Evolutionary conservation across 2,329 filamentous ascomycete species (phyloP), one percentile per base, ranked within the genome.

Genomic region (Colletotrichum acutatum): DNA sequence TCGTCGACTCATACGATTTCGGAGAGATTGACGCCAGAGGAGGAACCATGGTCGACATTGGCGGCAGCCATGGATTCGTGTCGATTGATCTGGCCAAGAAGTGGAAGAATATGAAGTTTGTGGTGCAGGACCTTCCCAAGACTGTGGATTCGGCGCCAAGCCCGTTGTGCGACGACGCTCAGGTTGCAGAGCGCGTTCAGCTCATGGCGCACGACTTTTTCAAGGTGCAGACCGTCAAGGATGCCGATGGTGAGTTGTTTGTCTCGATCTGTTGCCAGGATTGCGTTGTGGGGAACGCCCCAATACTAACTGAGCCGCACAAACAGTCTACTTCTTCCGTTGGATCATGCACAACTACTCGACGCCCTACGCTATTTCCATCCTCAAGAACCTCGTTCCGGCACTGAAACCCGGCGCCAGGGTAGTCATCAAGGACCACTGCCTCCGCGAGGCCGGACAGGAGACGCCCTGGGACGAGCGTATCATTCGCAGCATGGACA

Each of bases 61-160:
- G 90, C 11, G 90, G 90, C 2, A 88, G 86, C 22, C 87, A 88
- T 65, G 90, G 90, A 0, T 88, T 90, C 59, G 86, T 88, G n/a
- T 86, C 83, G 59, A 83, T 88, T n/a, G 87, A 86, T 4, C 80
- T 92, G 56, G 90, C 88, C 2, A 82, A 82, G 73, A 80, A 79
- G 68, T 90, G 86, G 79, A 83, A 83, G 59, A 69, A 77, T 19
- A 76, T 82, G 67, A 76, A 74, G 26, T 78, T 82, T 61, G 74
- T 80, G 19, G 78, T 84, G 9, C 80, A 84, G 72, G 82, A 84
- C 71, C 63, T 74, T 5, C 71, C 56, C 9, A 73, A 75, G 49
- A 74, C 76, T 2, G 53, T 71, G 12, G 67, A 76, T 22, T 71
- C 68, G 54, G 72, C 68, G 70, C 74, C 57, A 61, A 76, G 49